Base-by-base conservation (phyloP, 148 eudicot species). In the Heliamphora exappendiculata region DNA sequence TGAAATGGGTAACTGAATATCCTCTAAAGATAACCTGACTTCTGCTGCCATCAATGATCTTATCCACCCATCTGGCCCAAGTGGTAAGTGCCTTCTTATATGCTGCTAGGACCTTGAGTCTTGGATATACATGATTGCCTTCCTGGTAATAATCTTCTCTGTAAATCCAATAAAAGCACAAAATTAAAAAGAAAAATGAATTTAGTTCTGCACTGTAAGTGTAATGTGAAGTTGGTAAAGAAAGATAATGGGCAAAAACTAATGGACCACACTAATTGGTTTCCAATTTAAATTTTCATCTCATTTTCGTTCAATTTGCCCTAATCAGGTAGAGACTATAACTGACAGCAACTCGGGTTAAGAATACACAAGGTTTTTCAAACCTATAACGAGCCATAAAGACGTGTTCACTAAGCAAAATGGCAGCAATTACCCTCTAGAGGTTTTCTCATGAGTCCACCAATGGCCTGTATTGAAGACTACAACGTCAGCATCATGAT, bases 361-460 rank as follows among this genome's bases (percentile, higher is more conserved):
- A 45, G 22, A 41, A 44, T 14, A 44, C 34, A 20, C 33, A 24
- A 26, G 13, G 19, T 7, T 28, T n/a, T 41, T 22, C 50, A 63
- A 39, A 71, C 34, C 69, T 28, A 72, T 3, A 59, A 24, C 39
- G 20, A 11, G 14, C 36, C 65, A 55, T 14, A 28, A 50, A 29
- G 2, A 55, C 49, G 53, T 49, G 33, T 17, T 16, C 16, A 39
- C 53, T 5, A 76, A 65, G 67, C 0, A 66, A 45, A 54, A 62
- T 7, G 5, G 34, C 31, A 54, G 24, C 44, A 67, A 80, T 87
- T 67, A 91, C 99, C 99, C 97, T 80, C 60, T 86, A 12, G 94
- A 84, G 49, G 96, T 95, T 81, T 95, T 95, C 82, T 91, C 97
- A 78, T 95, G 99, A 54, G 97, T 91, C 99, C 99, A 95, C 99